A percentile compares a stretch with the other conserved stretches of the same genome.
Conservation (phyloP, 257 asterid species). For the Solanum peruvianum region DNA sequence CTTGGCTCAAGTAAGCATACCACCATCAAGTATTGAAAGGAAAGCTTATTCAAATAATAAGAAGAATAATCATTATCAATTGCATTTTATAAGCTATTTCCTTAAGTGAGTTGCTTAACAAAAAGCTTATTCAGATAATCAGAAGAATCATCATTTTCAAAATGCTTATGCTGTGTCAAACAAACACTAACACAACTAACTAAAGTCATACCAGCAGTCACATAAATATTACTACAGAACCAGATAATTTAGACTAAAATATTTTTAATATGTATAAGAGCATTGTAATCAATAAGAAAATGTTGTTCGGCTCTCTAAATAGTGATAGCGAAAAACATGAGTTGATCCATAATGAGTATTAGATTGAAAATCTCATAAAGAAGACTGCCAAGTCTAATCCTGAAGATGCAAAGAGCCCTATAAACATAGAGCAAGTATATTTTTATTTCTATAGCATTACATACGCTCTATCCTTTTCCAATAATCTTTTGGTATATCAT, state of each 20-base stretch:
- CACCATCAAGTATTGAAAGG: not conserved
- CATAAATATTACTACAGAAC: not conserved
- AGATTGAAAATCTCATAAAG: not conserved
- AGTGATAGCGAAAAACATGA: not conserved
- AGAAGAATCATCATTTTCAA: not conserved
- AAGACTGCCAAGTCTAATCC: not conserved
- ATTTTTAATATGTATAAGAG: not conserved
- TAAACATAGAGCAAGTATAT: not conserved
- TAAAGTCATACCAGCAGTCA: not conserved
- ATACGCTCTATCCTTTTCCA: not conserved
- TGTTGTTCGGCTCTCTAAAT: not conserved
- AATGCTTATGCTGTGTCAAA: not conserved
- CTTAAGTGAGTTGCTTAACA: not conserved
- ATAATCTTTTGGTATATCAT: not conserved
- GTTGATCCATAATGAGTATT: not conserved
- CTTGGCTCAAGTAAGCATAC: not conserved
- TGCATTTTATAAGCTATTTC: not conserved
- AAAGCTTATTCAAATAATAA: not conserved
- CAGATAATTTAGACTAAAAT: not conserved
- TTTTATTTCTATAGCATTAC: not conserved
- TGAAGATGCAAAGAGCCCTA: not conserved
- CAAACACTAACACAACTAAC: not conserved
- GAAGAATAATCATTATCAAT: not conserved
- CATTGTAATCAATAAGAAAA: not conserved
- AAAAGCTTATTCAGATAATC: not conserved